Conservation (phyloP, 139 green algal species). For the Zygnema circumcarinatum region DNA sequence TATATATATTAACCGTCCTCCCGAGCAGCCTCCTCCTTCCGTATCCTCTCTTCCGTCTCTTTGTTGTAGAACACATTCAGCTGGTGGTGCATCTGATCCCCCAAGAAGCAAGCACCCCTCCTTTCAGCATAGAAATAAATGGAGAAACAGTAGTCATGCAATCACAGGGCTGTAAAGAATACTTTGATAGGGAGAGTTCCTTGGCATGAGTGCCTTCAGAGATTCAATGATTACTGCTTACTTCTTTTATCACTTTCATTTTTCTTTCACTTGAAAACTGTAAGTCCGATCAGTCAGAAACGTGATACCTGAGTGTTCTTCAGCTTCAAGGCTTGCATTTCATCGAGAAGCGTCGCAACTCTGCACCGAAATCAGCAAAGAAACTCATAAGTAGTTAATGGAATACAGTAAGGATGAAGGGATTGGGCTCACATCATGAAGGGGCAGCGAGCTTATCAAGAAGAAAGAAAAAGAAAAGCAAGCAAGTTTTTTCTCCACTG, state of each 20-base stretch:
- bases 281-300: too few species aligned
- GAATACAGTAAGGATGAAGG: neutral
- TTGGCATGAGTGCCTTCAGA: too few species aligned
- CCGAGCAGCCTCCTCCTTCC: constrained; percentile 7
- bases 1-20: constrained; percentile 24
- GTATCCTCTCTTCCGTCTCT: constrained; percentile 39
- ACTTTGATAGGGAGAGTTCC: too few species aligned
- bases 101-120: too few species aligned
- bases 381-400: neutral
- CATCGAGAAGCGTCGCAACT: neutral
- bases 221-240: too few species aligned
- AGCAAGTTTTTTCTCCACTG: neutral
- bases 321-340: neutral
- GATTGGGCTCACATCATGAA: too few species aligned
- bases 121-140: too few species aligned
- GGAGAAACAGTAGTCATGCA: too few species aligned
- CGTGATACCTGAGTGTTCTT: constrained; percentile 8
- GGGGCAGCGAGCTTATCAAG: neutral
- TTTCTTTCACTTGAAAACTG: too few species aligned
- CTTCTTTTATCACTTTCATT: too few species aligned
- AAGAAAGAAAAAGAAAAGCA: constrained; percentile 1
- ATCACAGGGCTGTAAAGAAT: too few species aligned
- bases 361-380: neutral
- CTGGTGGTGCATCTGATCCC: constrained; percentile 17
- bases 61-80: constrained; percentile 45